phyloP scores from a whole-genome alignment of 345 rosid genomes.

The Limnanthes douglasii region DNA sequence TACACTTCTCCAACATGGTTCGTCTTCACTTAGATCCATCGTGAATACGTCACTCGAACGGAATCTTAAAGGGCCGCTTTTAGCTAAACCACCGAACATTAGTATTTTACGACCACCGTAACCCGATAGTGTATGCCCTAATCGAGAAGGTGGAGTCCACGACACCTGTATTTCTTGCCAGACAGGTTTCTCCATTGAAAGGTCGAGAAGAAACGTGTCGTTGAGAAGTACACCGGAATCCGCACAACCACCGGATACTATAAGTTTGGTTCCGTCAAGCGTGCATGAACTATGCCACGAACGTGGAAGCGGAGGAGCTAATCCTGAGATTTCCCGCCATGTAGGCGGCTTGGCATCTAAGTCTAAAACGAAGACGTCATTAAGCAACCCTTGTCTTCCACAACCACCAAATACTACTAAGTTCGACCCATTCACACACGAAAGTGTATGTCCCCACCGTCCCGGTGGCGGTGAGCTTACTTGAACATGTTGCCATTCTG shows the following conservation, averaged over 20 bases:
- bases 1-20: conserved; percentile 77
- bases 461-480: conserved; percentile 91
- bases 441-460: conserved; percentile 82
- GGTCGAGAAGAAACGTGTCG: conserved; percentile 78
- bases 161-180: conserved; percentile 86
- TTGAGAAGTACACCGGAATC: conserved; percentile 85
- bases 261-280: conserved; percentile 75
- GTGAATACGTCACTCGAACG: conserved; percentile 85
- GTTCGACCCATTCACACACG: conserved; percentile 71
- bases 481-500: conserved; percentile 74
- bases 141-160: conserved; percentile 85
- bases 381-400: conserved; percentile 74
- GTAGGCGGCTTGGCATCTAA: conserved; percentile 78
- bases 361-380: conserved; percentile 72
- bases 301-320: conserved; percentile 82
- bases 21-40: conserved; percentile 81
- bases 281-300: conserved; percentile 97
- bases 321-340: conserved; percentile 80
- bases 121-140: conserved; percentile 70
- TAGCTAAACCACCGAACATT: conserved; percentile 85
- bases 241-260: conserved; percentile 88
- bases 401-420: conserved; percentile 88
- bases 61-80: conserved; percentile 74
- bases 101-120: conserved; percentile 76
- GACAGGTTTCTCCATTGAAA: conserved; percentile 73